A percentile compares a stretch with the other conserved stretches of the same genome.
These are phyloP conservation scores for Solanum hybrid DNA, from an alignment of 305 asterid species.

Conservation along the genomic window DNA sequence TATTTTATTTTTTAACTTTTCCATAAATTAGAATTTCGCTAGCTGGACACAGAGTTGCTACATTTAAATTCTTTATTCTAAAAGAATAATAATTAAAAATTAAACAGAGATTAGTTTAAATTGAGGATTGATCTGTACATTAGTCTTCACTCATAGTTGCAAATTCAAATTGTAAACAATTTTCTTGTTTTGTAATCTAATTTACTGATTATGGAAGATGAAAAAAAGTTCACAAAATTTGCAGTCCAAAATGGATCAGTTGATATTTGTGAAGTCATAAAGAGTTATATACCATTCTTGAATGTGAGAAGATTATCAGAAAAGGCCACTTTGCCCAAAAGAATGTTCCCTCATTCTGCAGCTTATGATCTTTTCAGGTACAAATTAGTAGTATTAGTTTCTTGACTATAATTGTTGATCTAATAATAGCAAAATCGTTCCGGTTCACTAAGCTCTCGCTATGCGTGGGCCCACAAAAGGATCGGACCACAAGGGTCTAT, in stretches of 20 bases:
- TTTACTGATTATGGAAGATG: not conserved
- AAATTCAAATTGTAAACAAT: not conserved
- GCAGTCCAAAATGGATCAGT: not conserved
- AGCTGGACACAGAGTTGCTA: not conserved
- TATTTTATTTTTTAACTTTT: not conserved
- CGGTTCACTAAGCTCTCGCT: not conserved
- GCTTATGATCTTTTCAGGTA: conserved; percentile 18
- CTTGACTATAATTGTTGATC: not conserved
- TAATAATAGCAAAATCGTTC: not conserved
- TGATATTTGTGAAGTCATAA: conserved; percentile 1
- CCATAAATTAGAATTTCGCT: not conserved
- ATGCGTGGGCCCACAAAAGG: not conserved
- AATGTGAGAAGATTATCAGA: conserved; percentile 11
- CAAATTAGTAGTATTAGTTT: not conserved
- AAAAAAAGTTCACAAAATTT: not conserved
- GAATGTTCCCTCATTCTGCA: conserved; percentile 7
- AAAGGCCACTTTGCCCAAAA: conserved; percentile 7
- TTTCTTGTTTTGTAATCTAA: not conserved
- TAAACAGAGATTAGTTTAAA: not conserved
- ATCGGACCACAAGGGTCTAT: not conserved
- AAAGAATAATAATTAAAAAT: not conserved
- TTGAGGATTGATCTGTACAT: not conserved
- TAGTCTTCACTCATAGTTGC: not conserved
- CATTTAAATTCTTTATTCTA: not conserved
- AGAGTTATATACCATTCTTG: conserved; percentile 1